A percentile compares a stretch with the other conserved stretches of the same genome.
Conservation (phyloP, 805 yeast genomes). For the Candida sonorensis region DNA sequence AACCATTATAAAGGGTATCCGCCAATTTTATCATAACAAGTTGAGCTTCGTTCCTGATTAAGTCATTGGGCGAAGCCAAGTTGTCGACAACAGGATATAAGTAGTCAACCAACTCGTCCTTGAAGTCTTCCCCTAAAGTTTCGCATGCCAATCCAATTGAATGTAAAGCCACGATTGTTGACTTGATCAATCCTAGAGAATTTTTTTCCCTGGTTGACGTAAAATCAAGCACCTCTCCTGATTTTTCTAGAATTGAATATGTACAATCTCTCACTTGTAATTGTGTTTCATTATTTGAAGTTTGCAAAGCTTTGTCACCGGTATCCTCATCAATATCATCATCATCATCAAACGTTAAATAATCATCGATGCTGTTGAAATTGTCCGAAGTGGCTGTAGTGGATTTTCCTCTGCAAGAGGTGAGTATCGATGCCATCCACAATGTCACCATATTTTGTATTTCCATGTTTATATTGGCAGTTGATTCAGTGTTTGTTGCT, state of each 20-base stretch:
- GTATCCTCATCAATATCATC: no score
- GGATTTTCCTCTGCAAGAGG: no score
- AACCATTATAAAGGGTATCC: conserved; percentile 43
- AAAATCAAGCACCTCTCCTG: conserved; percentile 37
- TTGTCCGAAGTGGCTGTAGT: no score
- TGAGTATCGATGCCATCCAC: conserved; percentile 33
- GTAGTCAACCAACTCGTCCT: conserved; percentile 58
- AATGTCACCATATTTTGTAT: conserved; percentile 23
- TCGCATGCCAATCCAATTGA: conserved; percentile 31
- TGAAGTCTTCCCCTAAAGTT: conserved; percentile 32
- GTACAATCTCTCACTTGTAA: conserved; percentile 16
- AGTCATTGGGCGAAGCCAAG: conserved; percentile 49
- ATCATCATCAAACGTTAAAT: conserved; percentile 7
- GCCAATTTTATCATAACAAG: conserved; percentile 47
- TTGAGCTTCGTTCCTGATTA: conserved; percentile 46
- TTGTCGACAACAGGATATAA: conserved; percentile 69
- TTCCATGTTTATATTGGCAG: conserved; percentile 4
- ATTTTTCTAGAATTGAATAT: conserved; percentile 29
- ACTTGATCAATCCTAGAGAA: conserved; percentile 5
- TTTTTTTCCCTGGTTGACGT: conserved; percentile 16
- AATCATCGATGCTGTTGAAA: conserved; percentile 11
- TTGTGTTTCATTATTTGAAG: conserved; percentile 1
- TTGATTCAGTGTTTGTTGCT: background rate
- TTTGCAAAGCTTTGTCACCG: no score
- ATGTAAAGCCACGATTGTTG: conserved; percentile 34